Evolutionary conservation across 2,329 filamentous ascomycete genomes (phyloP).

Genomic region (Passalora sequoiae): DNA sequence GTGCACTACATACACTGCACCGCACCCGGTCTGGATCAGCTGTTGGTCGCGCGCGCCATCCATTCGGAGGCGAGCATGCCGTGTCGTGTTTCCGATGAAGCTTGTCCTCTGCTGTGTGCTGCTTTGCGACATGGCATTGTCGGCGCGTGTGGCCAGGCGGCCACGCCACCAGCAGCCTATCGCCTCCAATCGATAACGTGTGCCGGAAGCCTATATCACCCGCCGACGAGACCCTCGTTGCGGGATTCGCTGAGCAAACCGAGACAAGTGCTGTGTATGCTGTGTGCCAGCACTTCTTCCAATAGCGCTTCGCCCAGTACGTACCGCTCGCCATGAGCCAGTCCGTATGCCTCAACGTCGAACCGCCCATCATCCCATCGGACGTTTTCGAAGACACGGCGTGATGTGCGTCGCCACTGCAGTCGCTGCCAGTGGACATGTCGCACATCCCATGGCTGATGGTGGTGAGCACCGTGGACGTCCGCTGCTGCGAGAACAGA

Average conservation of each 20-base stretch:
- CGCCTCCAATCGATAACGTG: constrained; percentile 13
- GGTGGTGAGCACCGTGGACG: constrained; percentile 9
- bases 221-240: constrained; percentile 10
- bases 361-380: too few relatives aligned
- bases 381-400: constrained; percentile 9
- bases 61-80: background rate
- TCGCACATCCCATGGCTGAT: constrained; percentile 15
- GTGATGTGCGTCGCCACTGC: too few relatives aligned
- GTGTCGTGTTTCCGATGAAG: background rate
- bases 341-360: too few relatives aligned
- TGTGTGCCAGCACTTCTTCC: constrained; percentile 9
- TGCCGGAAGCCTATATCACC: constrained; percentile 16
- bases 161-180: constrained; percentile 11
- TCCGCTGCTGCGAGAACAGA: constrained; percentile 10
- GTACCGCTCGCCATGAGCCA: constrained; percentile 2
- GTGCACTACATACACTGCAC: too few relatives aligned
- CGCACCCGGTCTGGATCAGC: too few relatives aligned
- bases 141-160: constrained; percentile 10
- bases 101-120: background rate
- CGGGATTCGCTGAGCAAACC: constrained; percentile 11
- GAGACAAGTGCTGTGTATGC: background rate
- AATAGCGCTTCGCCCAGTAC: constrained; percentile 13
- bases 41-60: background rate
- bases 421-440: constrained; percentile 11
- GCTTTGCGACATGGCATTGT: background rate